Percentiles rank a stretch among this genome's conserved stretches.
Evolutionary conservation across 2,329 filamentous ascomycete genomes (phyloP).

Genomic region (Calonectria pseudoturangicola): DNA sequence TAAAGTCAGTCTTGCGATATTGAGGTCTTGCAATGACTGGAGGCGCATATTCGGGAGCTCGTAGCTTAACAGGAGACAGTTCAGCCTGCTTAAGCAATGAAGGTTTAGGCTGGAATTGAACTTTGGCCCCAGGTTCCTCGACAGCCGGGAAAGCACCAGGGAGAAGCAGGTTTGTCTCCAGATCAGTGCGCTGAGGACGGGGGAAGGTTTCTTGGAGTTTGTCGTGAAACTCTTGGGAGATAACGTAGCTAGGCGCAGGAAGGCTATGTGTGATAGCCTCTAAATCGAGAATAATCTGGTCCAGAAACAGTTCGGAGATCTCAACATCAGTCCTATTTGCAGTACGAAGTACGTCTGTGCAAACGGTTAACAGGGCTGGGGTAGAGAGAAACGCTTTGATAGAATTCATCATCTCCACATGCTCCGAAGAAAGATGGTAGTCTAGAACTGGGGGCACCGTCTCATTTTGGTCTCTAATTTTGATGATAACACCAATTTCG

Average conservation of each 20-base stretch:
- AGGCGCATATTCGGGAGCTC: constrained; percentile 17
- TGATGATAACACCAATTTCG: constrained; percentile 54
- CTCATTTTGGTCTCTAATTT: constrained; percentile 50
- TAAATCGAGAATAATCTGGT: constrained; percentile 56
- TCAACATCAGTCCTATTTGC: constrained; percentile 26
- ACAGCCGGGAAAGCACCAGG: constrained; percentile 55
- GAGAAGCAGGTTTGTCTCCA: constrained; percentile 43
- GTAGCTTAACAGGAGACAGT: constrained; percentile 8
- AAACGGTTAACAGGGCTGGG: constrained; percentile 52
- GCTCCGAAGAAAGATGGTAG: constrained; percentile 45
- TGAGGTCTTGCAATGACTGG: constrained; percentile 38
- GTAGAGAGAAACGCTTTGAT: constrained; percentile 54
- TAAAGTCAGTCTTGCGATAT: constrained; percentile 42
- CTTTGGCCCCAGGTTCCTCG: constrained; percentile 40
- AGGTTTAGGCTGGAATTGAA: not conserved
- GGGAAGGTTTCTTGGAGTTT: constrained; percentile 51
- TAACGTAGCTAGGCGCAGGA: constrained; percentile 56
- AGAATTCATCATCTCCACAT: constrained; percentile 43
- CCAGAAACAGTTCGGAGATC: constrained; percentile 52
- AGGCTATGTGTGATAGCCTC: constrained; percentile 54
- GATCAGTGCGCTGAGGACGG: constrained; percentile 42
- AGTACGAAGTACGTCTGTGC: constrained; percentile 50
- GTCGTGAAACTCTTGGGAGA: constrained; percentile 50
- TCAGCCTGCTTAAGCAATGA: not conserved
- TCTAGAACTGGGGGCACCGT: constrained; percentile 51